Base-by-base conservation (phyloP, 257 asterid species). In the Thymus quinquecostatus region DNA sequence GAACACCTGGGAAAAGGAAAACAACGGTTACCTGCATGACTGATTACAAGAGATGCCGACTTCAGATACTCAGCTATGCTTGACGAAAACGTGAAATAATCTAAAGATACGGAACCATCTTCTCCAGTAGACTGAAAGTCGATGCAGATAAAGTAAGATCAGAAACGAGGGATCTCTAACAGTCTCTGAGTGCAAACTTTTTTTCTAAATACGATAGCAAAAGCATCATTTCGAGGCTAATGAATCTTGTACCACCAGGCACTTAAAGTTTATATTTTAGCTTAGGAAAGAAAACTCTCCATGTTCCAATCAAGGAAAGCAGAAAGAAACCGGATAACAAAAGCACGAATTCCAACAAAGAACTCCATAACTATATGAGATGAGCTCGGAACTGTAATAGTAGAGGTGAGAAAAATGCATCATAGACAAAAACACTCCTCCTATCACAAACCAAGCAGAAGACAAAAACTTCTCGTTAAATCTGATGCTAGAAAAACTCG, bases 21-120 rank as follows among this genome's bases (percentile, higher is more conserved):
- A 55, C 53, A n/a, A 9, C 34, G 29, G 51, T 68, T 83, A 89
- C 97, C 98, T 75, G 98, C 97, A 68, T 95, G 99, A 60, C 99
- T 88, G 81, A 91, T 89, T 53, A 91, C 98, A 76, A 94, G 95
- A 75, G 96, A 89, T 38, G 98, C 95, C 7, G 90, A 83, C 81
- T 82, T 89, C 86, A 95, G 65, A 81, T 75, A 79, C 77, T 89
- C 96, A 45, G 98, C 96, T 71, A 95, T 92, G 83, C 97, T 92
- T 57, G 99, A 80, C 30, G 99, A 95, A 82, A 89, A 92, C 38
- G 91, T 87, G 82, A 89, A 95, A 79, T 82, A 88, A 78, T 88
- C 97, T 40, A 89, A 88, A 57, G 74, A 84, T 29, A 90, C 33
- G 28, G 81, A 84, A 53, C 84, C 95, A 66, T 79, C 81, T 71